Percentiles rank a stretch among this genome's conserved stretches.
Evolutionary conservation across 345 rosid genomes (phyloP).

Genomic region (thale cress (Arabidopsis thaliana)): DNA sequence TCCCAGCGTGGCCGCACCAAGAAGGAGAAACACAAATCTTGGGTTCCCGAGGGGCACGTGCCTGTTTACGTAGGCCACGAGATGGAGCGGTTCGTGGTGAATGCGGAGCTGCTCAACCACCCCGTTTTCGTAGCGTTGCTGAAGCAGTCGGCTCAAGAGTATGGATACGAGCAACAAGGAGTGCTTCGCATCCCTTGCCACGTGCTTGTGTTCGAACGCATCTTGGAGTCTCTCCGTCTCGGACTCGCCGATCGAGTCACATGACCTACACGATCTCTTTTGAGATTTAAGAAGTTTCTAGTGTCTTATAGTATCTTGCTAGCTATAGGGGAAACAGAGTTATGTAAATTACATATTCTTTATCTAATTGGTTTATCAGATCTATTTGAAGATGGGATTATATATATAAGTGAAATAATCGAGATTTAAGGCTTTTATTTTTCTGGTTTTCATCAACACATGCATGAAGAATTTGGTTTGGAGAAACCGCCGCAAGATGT

Average conservation of each 20-base stretch:
- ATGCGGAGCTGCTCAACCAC: constrained; percentile 78
- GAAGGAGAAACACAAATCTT: constrained; percentile 19
- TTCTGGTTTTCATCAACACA: not conserved
- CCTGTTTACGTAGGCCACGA: constrained; percentile 89
- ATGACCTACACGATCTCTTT: constrained; percentile 22
- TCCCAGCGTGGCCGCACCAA: constrained; percentile 30
- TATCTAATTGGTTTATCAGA: not conserved
- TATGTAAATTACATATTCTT: not conserved
- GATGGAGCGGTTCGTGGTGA: constrained; percentile 80
- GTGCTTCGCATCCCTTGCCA: constrained; percentile 85
- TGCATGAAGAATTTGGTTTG: not conserved
- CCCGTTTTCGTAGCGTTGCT: constrained; percentile 66
- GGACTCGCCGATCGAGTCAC: constrained; percentile 42
- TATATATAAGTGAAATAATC: not conserved
- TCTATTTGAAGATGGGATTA: not conserved
- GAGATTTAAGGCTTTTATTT: not conserved
- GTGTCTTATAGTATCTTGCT: not conserved
- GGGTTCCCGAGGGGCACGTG: constrained; percentile 80
- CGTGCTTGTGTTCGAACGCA: constrained; percentile 69
- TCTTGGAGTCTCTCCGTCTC: constrained; percentile 74
- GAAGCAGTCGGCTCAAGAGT: constrained; percentile 81
- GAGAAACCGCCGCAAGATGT: not conserved
- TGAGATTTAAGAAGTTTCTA: not conserved
- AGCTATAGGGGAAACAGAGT: not conserved
- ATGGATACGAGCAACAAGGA: constrained; percentile 87